phyloP scores from a whole-genome alignment of 2,329 filamentous ascomycete species.

The Epichloe sylvatica region DNA sequence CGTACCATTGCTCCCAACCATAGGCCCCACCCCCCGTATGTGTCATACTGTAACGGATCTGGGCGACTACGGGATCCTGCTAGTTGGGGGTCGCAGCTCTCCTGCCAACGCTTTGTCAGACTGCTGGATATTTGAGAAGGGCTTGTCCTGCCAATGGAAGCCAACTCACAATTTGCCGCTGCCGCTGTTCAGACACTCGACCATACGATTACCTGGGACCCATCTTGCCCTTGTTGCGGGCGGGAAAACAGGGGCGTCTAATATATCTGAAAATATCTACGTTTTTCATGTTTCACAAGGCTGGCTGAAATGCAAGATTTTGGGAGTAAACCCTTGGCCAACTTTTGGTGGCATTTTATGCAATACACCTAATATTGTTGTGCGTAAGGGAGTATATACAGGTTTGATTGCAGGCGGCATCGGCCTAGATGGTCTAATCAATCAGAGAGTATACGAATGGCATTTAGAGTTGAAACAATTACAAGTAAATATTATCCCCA shows the following conservation, averaged over 20 bases:
- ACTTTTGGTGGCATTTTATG: slow-evolving; percentile 32
- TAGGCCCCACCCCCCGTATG: slow-evolving; percentile 36
- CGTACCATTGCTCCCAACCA: slow-evolving; percentile 15
- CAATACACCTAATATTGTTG: slow-evolving; percentile 11
- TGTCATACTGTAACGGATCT: slow-evolving; percentile 66
- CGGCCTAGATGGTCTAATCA: slow-evolving; percentile 45
- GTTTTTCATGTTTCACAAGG: slow-evolving; percentile 35
- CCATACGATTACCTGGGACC: slow-evolving; percentile 36
- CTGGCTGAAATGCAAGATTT: slow-evolving; percentile 31
- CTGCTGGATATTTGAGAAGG: slow-evolving; percentile 57
- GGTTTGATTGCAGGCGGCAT: slow-evolving; percentile 66
- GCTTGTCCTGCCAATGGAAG: slow-evolving; percentile 41
- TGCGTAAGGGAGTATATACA: slow-evolving; percentile 20
- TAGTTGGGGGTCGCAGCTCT: slow-evolving; percentile 68
- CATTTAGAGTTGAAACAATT: slow-evolving; percentile 7
- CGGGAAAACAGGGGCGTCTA: slow-evolving; percentile 39
- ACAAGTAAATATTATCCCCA: background rate
- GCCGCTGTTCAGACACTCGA: slow-evolving; percentile 64
- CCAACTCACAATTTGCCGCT: slow-evolving; percentile 49
- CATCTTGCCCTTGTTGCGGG: slow-evolving; percentile 44
- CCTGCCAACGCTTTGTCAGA: slow-evolving; percentile 55
- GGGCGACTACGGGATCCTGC: slow-evolving; percentile 40
- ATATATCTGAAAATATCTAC: slow-evolving; percentile 37
- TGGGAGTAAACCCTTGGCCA: slow-evolving; percentile 20
- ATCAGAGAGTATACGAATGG: slow-evolving; percentile 54